These are phyloP conservation scores for Cercophora sp. DNA, from an alignment of 495 filamentous ascomycete species.

Conservation along the genomic window DNA sequence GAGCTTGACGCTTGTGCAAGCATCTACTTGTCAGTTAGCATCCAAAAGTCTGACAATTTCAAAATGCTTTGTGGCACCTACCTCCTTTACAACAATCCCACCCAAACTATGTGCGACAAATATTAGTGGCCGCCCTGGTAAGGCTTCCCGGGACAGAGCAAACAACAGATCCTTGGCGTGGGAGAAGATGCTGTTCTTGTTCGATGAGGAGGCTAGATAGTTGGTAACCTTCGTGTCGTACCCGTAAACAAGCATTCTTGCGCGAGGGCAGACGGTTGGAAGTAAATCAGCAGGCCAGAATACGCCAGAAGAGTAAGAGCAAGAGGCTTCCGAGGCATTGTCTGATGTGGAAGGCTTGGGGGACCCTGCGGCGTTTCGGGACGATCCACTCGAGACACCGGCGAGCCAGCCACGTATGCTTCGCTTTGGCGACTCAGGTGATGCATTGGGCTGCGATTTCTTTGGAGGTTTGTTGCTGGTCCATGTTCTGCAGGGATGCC, in stretches of 20 bases:
- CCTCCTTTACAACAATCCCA: conserved; percentile 1
- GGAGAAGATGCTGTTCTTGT: not conserved
- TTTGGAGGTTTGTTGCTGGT: not conserved
- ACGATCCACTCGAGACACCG: too few relatives aligned
- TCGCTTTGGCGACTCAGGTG: not conserved
- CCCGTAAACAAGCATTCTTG: not conserved
- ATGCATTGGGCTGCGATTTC: not conserved
- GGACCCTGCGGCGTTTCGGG: too few relatives aligned
- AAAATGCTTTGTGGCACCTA: not conserved
- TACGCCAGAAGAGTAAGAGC: not conserved
- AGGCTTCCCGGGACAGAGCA: not conserved
- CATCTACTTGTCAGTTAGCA: too few relatives aligned
- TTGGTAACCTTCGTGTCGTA: conserved; percentile 1
- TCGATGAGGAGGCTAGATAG: not conserved
- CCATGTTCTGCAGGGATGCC: not conserved
- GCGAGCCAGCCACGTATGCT: too few relatives aligned
- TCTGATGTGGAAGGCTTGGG: not conserved
- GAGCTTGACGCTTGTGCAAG: not conserved
- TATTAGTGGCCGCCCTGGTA: not conserved
- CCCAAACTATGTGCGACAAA: not conserved
- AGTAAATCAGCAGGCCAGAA: not conserved
- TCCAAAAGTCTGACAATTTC: not conserved
- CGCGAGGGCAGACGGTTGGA: not conserved
- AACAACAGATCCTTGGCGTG: not conserved
- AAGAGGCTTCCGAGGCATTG: not conserved